These are phyloP conservation scores for Lactarius evosmus DNA, from an alignment of 768 basidiomycete species.

Conservation along the genomic window DNA sequence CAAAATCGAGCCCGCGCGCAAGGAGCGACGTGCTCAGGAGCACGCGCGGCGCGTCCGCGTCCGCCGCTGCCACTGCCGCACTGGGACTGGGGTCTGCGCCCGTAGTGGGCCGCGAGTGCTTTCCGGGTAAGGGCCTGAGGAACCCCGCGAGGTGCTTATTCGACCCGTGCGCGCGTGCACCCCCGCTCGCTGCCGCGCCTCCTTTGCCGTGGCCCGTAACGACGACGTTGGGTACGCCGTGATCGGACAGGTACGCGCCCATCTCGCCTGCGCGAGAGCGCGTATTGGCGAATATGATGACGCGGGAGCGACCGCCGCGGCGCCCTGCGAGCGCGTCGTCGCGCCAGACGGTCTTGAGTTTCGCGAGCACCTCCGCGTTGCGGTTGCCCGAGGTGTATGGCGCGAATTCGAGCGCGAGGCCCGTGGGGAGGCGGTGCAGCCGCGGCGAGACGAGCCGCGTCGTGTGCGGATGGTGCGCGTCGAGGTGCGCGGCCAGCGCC, in stretches of 20 bases:
- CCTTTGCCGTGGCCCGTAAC: conserved; percentile 16
- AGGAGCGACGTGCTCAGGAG: conserved; percentile 89
- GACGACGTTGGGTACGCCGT: conserved; percentile 13
- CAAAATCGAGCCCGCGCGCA: conserved; percentile 87
- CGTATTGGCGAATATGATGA: conserved; percentile 79
- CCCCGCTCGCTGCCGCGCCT: too few species aligned
- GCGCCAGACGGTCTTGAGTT: conserved; percentile 71
- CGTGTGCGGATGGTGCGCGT: conserved; percentile 56
- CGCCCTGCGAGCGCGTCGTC: conserved; percentile 46
- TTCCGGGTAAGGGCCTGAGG: conserved; percentile 13
- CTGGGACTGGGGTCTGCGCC: conserved; percentile 6
- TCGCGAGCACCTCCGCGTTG: conserved; percentile 72
- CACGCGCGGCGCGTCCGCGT: conserved; percentile 51
- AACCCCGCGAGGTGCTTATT: conserved; percentile 27
- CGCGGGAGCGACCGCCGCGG: conserved; percentile 48
- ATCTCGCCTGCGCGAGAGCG: conserved; percentile 24
- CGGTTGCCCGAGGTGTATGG: conserved; percentile 78
- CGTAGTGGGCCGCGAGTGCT: conserved; percentile 37
- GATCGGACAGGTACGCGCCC: conserved; percentile 23
- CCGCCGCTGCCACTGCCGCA: conserved; percentile 12
- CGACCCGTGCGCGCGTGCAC: conserved; percentile 19
- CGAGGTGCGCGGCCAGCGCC: conserved; percentile 63
- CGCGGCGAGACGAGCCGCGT: conserved; percentile 77
- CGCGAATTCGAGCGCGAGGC: conserved; percentile 69
- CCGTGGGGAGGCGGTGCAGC: conserved; percentile 72